Evolutionary conservation across 371 early-diverging fungal genomes (phyloP).

Genomic region (Blakeslea trispora): DNA sequence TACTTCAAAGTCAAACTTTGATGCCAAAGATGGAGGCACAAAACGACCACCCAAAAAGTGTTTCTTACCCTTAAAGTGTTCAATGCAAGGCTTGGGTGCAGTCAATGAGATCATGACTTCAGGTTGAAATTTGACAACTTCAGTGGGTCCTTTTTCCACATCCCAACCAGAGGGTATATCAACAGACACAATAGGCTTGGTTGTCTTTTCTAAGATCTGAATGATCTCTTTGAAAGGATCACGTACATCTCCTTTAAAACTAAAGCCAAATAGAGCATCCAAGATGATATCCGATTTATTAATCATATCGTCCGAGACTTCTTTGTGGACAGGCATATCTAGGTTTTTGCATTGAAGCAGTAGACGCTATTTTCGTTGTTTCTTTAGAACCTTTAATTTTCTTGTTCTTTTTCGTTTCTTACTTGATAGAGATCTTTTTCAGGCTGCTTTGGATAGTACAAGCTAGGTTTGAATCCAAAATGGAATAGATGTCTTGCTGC

Average conservation of each 20-base stretch:
- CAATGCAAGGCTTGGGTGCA: conserved; percentile 82
- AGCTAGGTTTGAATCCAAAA: conserved; percentile 80
- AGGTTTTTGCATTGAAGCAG: conserved; percentile 71
- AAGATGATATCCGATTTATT: conserved; percentile 65
- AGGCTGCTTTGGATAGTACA: conserved; percentile 80
- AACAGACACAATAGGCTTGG: conserved; percentile 71
- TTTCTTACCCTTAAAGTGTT: conserved; percentile 66
- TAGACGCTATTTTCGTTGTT: conserved; percentile 55
- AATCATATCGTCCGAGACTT: conserved; percentile 14
- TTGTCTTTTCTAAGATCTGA: conserved; percentile 46
- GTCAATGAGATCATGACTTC: conserved; percentile 88
- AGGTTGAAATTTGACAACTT: conserved; percentile 61
- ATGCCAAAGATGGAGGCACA: conserved; percentile 69
- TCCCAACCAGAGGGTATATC: conserved; percentile 97
- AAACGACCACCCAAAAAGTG: conserved; percentile 92
- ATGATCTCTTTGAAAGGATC: conserved; percentile 79
- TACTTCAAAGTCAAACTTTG: conserved; percentile 62
- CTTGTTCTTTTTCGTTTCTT: conserved; percentile 2
- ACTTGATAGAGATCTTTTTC: conserved; percentile 70
- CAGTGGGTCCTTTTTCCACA: conserved; percentile 74
- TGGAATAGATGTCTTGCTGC: conserved; percentile 87
- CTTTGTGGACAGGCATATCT: conserved; percentile 60
- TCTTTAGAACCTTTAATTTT: neutral
- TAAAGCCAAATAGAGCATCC: conserved; percentile 94
- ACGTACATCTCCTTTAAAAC: conserved; percentile 80